Evolutionary conservation across 2,329 filamentous ascomycete genomes (phyloP), one percentile per base, ranked within the genome.

Genomic region (Aplosporella prunicola): DNA sequence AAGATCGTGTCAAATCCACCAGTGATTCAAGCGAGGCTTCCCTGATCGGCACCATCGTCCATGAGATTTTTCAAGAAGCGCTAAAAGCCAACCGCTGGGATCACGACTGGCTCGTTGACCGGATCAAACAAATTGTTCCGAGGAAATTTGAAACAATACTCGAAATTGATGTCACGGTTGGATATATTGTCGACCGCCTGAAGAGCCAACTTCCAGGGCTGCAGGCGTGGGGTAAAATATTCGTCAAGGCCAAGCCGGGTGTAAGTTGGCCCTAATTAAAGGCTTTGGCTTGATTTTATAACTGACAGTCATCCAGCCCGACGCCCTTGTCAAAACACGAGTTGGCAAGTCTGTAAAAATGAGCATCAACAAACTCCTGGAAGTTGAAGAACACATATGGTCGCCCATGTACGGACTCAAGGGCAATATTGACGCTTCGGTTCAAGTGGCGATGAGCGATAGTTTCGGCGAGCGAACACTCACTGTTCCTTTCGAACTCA

Each of bases 341-440:
- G 81, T 87, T 52, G 82, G 81, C 26, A 76, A 81, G 36, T 81
- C 79, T 47, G 76, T 81, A 9, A 80, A 72, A 40, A 80, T 96
- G 72, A 87, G 83, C 48, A 79, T 98, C 48, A 93, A 80, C 51
- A 98, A 96, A 55, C 68, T 98, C 18, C 78, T 98, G 10, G 91
- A 96, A 54, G 84, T 98, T 8, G 91, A 98, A 57, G 91, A 98
- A 58, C 91, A 96, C 54, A 79, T 98, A 18, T 98, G 91, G 91
- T 96, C 89, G 5, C 91, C 91, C 1, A 89, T 87, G 76, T 98
- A 93, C 55, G 91, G 91, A 0, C 68, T 98, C 11, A 98, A 98
- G 58, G 91, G 91, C 20, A 98, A 96, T 50, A 91, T 98, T 42
- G 91, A 98, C 62, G 91, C 91, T 18, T 96, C 91, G 0, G 83